Evolutionary conservation across 805 yeast genomes (phyloP), one percentile per base, ranked within the genome.

Genomic region (Cyberlindnera euphorbiae): DNA sequence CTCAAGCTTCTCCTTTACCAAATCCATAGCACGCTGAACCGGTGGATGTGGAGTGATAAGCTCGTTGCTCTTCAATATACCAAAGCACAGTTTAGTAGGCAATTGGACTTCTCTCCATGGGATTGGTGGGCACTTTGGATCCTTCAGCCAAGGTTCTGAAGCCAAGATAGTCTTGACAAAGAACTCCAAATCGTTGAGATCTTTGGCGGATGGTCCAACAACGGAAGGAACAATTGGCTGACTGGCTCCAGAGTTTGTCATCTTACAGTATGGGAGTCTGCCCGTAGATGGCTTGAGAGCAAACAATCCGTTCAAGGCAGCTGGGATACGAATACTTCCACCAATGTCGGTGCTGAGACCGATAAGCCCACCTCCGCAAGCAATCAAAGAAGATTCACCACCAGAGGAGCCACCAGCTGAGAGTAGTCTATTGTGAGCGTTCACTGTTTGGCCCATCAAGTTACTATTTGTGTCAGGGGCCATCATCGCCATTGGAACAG

Each of bases 301-400:
- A 43, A 55, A 73, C 18, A 64, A 38, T 15, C 67, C 66, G 24
- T 63, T 58, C 41, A 59, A 63, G 15, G 66, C 54, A 7, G 76
- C 68, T 0, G 79, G 79, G 23, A 62, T 60, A 31, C 78, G 58
- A 22, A 73, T 62, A 8, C 68, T 59, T 8, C 79, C 79, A 14
- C 77, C 78, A 32, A 72, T 66, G 47, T 73, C 79, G 3, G 73
- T 65, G 16, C 79, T 78, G 26, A 77, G 50, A 6, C 82, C 81
- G 21, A 73, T 33, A 3, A 63, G 57, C 11, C 71, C 60, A 6
- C 75, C 76, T 32, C 56, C 53, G 33, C 64, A 45, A 1, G 64
- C 66, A 11, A 69, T 50, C 15, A 73, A 47, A 8, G 75, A 69
- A 8, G 69, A 72, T 36, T 72, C 78, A 26, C 79, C 78, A 4